Evolutionary conservation across 2,329 filamentous ascomycete species (phyloP).

Genomic region (Drechslerella dactyloides): DNA sequence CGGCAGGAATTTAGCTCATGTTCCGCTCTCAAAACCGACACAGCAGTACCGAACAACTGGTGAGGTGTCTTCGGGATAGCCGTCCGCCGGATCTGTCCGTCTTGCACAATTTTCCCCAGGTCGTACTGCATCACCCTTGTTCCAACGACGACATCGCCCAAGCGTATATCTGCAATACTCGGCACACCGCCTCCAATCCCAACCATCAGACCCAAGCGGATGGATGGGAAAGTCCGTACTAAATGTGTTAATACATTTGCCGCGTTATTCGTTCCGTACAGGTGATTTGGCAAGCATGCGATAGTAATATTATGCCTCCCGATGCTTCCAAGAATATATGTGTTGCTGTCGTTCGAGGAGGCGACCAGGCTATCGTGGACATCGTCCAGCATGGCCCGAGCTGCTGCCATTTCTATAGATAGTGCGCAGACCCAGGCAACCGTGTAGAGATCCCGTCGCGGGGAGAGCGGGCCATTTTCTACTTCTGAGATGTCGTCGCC

Average conservation of each 20-base stretch:
- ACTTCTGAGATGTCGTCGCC: no score
- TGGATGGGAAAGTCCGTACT: slow-evolving; percentile 55
- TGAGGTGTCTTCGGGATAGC: slow-evolving; percentile 31
- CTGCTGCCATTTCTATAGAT: slow-evolving; percentile 49
- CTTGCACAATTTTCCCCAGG: slow-evolving; percentile 50
- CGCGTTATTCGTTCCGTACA: slow-evolving; percentile 57
- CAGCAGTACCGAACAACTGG: slow-evolving; percentile 10
- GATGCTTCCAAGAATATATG: slow-evolving; percentile 55
- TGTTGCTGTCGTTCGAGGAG: slow-evolving; percentile 51
- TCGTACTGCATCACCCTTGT: slow-evolving; percentile 55
- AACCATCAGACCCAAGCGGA: slow-evolving; percentile 52
- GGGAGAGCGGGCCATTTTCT: no score
- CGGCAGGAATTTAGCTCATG: slow-evolving; percentile 18
- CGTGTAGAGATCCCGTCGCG: slow-evolving; percentile 16
- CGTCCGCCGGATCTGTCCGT: slow-evolving; percentile 34
- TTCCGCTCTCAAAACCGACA: slow-evolving; percentile 24
- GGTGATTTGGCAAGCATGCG: slow-evolving; percentile 56
- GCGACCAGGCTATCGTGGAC: slow-evolving; percentile 31
- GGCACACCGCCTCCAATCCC: slow-evolving; percentile 54
- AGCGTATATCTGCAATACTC: slow-evolving; percentile 51
- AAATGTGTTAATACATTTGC: slow-evolving; percentile 57
- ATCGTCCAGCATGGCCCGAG: slow-evolving; percentile 54
- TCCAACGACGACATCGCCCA: slow-evolving; percentile 55
- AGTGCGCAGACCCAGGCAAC: slow-evolving; percentile 53
- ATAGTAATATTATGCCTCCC: slow-evolving; percentile 57